Base-by-base conservation (phyloP, 306 rosid species). In the Cicer bijugum region DNA sequence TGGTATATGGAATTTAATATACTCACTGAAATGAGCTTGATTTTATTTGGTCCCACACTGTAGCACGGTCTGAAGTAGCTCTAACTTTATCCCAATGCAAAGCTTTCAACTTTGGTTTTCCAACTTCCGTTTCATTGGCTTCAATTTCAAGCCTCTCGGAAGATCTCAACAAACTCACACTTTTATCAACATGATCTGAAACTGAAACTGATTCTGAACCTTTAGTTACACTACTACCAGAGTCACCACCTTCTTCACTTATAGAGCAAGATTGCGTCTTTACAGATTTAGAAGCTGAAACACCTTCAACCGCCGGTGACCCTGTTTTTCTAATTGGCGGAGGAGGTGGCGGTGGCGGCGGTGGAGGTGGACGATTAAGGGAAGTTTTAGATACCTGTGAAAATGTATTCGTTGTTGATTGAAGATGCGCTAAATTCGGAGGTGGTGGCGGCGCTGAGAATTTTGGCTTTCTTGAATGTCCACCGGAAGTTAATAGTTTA, bases 31-130 rank as follows among this genome's bases (percentile, higher is more conserved):
- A 94, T 33, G 99, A 89, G 81, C 99, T 94, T 62, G 99, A 89
- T 82, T 94, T 91, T 7, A 94, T 88, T 73, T 94, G 97, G 86
- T 94, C 99, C 99, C 99, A 94, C 19, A 94, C 99, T 0, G 99
- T 94, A 16, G 91, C 99, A 35, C 93, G 89, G 71, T 94, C 96
- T 9, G 99, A 94, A 48, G 96, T 89, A 6, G 99, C 99, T 33
- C 96, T 88, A 35, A 94, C 99, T 86, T 94, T 94, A 71, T 94
- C 99, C 99, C 99, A 94, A 72, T 94, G 99, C 81, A 94, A 64
- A 66, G 99, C 88, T 84, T 90, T 94, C 70, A 94, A 71, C 74
- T 90, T 91, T 7, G 99, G 97, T 75, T 88, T 94, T 16, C 84
- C 77, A 62, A 89, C 92, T 6, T 92, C 96, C 56, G 76, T 69